Percentiles rank a stretch among this genome's conserved stretches.
Evolutionary conservation across 768 basidiomycete species (phyloP).

Genomic region (Amanita phalloides): DNA sequence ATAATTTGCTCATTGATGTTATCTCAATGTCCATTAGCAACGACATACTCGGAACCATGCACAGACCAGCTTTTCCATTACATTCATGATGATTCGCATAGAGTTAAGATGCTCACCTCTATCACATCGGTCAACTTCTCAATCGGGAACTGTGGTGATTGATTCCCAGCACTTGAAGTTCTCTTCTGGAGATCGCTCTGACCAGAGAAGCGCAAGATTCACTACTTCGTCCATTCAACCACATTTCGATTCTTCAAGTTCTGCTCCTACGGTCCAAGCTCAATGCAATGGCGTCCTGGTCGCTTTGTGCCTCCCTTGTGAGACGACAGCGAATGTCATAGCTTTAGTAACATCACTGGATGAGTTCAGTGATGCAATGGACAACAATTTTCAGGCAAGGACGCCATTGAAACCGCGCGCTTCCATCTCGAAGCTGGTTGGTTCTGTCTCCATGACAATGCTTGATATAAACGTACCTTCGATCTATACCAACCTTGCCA

Average conservation of each 20-base stretch:
- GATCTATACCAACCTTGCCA: conserved; percentile 48
- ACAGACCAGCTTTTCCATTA: conserved; percentile 21
- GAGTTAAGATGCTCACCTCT: conserved; percentile 63
- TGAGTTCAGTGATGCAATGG: not conserved
- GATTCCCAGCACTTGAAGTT: conserved; percentile 48
- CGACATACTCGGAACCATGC: conserved; percentile 3
- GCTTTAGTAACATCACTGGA: not conserved
- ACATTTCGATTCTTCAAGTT: conserved; percentile 7
- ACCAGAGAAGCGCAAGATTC: conserved; percentile 9
- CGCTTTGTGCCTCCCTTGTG: conserved; percentile 32
- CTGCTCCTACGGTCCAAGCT: conserved; percentile 23
- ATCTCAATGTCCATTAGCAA: not conserved
- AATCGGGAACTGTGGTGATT: conserved; percentile 61
- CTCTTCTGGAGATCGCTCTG: conserved; percentile 18
- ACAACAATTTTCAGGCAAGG: not conserved
- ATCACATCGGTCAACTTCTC: conserved; percentile 21
- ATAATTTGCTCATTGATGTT: not conserved
- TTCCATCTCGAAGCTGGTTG: conserved; percentile 17
- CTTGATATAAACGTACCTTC: conserved; percentile 46
- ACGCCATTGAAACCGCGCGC: conserved; percentile 22
- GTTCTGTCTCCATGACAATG: conserved; percentile 14
- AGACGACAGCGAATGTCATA: conserved; percentile 22
- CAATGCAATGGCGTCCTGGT: conserved; percentile 35
- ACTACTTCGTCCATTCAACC: conserved; percentile 7
- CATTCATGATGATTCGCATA: conserved; percentile 48